These are phyloP conservation scores for Diplodia sapinea DNA, from an alignment of 2,329 filamentous ascomycete species.

Conservation along the genomic window DNA sequence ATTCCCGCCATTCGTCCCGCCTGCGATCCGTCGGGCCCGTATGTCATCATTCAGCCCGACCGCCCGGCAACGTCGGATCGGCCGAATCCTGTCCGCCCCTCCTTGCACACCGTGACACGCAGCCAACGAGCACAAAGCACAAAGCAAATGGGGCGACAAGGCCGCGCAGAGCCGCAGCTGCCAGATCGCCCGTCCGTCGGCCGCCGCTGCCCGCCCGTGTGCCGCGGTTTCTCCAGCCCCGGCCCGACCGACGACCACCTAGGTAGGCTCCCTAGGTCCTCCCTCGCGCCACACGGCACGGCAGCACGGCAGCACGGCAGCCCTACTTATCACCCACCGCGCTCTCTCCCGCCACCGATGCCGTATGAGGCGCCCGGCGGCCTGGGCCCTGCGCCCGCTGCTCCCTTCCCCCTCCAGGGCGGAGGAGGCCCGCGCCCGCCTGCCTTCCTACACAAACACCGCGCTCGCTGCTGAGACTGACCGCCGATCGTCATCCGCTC, in stretches of 20 bases:
- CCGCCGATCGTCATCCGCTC: slow-evolving; percentile 27
- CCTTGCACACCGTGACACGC: neutral
- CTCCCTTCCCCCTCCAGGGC: neutral
- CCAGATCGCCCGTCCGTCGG: neutral
- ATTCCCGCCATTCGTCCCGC: slow-evolving; percentile 14
- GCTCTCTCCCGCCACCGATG: neutral
- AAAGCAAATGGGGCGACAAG: neutral
- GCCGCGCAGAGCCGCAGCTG: slow-evolving; percentile 13
- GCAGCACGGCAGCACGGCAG: neutral
- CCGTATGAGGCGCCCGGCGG: neutral
- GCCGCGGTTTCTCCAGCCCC: neutral
- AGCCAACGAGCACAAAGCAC: neutral
- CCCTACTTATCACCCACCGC: neutral
- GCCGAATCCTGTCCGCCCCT: slow-evolving; percentile 14
- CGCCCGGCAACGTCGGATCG: slow-evolving; percentile 14
- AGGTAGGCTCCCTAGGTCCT: neutral
- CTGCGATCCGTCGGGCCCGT: slow-evolving; percentile 14
- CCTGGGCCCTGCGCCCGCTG: neutral
- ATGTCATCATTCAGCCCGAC: slow-evolving; percentile 22
- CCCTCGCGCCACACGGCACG: too few species aligned
- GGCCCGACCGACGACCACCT: neutral
- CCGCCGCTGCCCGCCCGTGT: too few species aligned
- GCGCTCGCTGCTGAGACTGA: neutral
- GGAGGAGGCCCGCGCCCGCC: neutral
- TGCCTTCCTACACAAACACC: neutral